Evolutionary conservation across 257 asterid genomes (phyloP).

Genomic region (Echites panduratus): DNA sequence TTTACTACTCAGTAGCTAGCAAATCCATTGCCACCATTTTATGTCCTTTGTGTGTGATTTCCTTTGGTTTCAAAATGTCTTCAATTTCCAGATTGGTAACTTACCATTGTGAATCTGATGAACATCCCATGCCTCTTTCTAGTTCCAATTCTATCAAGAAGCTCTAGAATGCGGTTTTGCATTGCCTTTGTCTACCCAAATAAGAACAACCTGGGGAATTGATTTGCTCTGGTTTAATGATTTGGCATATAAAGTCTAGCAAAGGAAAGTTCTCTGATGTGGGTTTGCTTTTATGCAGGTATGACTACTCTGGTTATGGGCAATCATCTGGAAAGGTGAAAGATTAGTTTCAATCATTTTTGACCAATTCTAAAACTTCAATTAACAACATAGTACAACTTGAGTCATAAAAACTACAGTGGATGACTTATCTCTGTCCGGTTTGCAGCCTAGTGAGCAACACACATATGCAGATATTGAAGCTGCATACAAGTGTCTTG

Average conservation of each 20-base stretch:
- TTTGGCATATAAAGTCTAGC: neutral
- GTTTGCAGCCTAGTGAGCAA: conserved; percentile 38
- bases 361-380: neutral
- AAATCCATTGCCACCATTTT: neutral
- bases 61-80: neutral
- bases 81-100: neutral
- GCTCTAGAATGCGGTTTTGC: neutral
- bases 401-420: conserved; percentile 3
- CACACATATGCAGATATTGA: conserved; percentile 46
- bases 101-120: neutral
- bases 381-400: neutral
- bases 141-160: neutral
- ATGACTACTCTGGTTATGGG: conserved; percentile 93
- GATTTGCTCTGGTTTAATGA: neutral
- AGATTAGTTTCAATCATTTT: conserved; percentile 5
- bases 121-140: neutral
- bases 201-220: neutral
- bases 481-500: conserved; percentile 43
- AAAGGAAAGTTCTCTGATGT: conserved; percentile 18
- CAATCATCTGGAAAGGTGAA: conserved; percentile 91
- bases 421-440: conserved; percentile 8
- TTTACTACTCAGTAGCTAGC: neutral
- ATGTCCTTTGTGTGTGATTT: neutral
- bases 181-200: neutral
- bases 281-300: conserved; percentile 44